Evolutionary conservation across 2,329 filamentous ascomycete genomes (phyloP), one percentile per base, ranked within the genome.

Genomic region (Verticillium nonalfalfae): DNA sequence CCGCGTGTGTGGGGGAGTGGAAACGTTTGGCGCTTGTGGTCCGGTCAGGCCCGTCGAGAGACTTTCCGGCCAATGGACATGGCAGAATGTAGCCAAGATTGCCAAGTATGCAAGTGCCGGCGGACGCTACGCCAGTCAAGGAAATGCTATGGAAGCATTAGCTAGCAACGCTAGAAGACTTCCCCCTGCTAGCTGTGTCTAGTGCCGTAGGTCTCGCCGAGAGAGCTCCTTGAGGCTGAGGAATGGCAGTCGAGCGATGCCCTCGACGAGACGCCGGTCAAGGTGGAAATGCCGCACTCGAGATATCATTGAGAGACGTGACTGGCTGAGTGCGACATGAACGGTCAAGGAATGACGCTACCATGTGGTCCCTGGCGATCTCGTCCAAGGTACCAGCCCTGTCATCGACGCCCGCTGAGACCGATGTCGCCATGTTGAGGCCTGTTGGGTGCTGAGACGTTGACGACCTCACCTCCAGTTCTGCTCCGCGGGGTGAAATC

Each of bases 151-250:
- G 45, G 60, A 62, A 63, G 56, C 39, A 7, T 10, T n/a, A 13
- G 50, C 15, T 45, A 62, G 45, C 21, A 31, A 39, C 38, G 31
- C 39, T 59, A 45, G 52, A 58, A 59, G 21, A 34, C 45, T 56
- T 26, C 14, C 13, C 33, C 18, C 58, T 31, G 18, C n/a, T 54
- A 33, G 36, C 33, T 31, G 15, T 35, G 11, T 31, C 21, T 45
- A 58, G 45, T 7, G 33, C n/a, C 10, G 21, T 21, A 58, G 59
- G 52, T 56, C 62, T 52, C 55, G 58, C 60, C 62, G 58, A 58
- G 57, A 52, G 39, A 58, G 57, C 36, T 31, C 38, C 38, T 39
- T 31, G 57, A 58, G 57, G 57, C 57, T 52, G 45, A 52, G 35
- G 21, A 13, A n/a, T 52, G n/a, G 45, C n/a, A 18, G 45, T 26